Percentiles rank a stretch among this genome's conserved stretches.
Conservation (phyloP, 1,139 yeast species). For the Yamadazyma siamensis region DNA sequence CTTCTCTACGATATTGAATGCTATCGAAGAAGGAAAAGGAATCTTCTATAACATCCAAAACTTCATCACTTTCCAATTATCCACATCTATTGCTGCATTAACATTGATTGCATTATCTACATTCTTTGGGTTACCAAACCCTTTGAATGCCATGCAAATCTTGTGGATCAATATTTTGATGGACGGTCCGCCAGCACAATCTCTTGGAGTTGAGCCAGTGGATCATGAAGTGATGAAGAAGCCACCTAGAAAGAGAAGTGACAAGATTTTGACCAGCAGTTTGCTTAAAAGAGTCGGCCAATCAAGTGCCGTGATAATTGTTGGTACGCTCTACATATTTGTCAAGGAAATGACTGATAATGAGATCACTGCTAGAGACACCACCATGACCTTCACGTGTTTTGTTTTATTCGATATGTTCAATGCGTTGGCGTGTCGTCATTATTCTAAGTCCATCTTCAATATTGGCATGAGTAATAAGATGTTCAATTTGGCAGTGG, state of each 20-base stretch:
- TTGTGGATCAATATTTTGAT: constrained; percentile 94
- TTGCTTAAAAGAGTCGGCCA: constrained; percentile 71
- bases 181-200: constrained; percentile 99
- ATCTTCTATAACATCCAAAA: constrained; percentile 92
- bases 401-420: constrained; percentile 95
- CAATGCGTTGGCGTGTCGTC: constrained; percentile 90
- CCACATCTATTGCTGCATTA: constrained; percentile 93
- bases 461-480: constrained; percentile 73
- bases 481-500: constrained; percentile 91
- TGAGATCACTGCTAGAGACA: constrained; percentile 83
- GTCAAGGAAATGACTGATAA: constrained; percentile 80
- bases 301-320: constrained; percentile 65
- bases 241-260: constrained; percentile 87
- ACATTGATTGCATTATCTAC: constrained; percentile 86
- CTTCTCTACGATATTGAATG: constrained; percentile 85
- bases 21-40: constrained; percentile 96
- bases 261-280: constrained; percentile 68
- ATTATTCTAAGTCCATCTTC: constrained; percentile 74
- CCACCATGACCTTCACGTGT: constrained; percentile 98
- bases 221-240: constrained; percentile 92
- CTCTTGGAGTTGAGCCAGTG: constrained; percentile 95
- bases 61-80: constrained; percentile 88
- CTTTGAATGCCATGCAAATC: constrained; percentile 98
- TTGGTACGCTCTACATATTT: constrained; percentile 85
- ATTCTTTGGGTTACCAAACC: constrained; percentile 83